Evolutionary conservation across 164 flowering plant genomes (phyloP).

Genomic region (Magnolia sinica): DNA sequence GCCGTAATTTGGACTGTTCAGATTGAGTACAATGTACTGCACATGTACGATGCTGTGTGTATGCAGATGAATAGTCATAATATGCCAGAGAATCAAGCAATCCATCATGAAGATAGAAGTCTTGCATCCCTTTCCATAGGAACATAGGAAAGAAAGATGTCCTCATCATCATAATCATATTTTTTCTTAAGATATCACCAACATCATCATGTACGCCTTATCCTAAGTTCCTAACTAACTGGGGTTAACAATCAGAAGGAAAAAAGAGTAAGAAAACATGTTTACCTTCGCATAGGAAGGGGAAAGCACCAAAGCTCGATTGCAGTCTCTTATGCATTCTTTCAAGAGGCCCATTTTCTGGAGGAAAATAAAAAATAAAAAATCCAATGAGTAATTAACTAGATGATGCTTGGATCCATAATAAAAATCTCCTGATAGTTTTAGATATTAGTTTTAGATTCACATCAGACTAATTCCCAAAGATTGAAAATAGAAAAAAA

Average conservation of each 20-base stretch:
- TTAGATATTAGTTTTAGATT: background rate
- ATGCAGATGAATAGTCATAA: too few relatives aligned
- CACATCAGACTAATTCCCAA: background rate
- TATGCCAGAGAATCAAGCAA: too few relatives aligned
- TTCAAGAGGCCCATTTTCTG: conserved; percentile 59
- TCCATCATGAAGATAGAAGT: too few relatives aligned
- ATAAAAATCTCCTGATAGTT: background rate
- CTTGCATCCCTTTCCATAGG: too few relatives aligned
- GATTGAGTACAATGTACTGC: too few relatives aligned
- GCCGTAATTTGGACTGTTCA: too few relatives aligned
- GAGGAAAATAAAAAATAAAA: background rate
- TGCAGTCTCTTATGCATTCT: conserved; percentile 71
- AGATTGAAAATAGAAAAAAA: background rate
- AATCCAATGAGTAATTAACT: background rate
- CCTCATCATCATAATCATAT: too few relatives aligned
- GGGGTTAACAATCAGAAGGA: background rate
- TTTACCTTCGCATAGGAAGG: conserved; percentile 73
- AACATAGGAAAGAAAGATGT: too few relatives aligned
- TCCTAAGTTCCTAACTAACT: background rate
- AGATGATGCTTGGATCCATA: background rate
- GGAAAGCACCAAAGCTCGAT: conserved; percentile 56
- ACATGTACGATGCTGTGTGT: too few relatives aligned
- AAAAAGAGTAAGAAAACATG: background rate
- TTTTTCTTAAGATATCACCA: background rate
- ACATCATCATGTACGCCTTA: background rate